Percentiles rank a stretch among this genome's conserved stretches.
phyloP scores from a whole-genome alignment of 495 filamentous ascomycete genomes.

The Emericellopsis terricola region DNA sequence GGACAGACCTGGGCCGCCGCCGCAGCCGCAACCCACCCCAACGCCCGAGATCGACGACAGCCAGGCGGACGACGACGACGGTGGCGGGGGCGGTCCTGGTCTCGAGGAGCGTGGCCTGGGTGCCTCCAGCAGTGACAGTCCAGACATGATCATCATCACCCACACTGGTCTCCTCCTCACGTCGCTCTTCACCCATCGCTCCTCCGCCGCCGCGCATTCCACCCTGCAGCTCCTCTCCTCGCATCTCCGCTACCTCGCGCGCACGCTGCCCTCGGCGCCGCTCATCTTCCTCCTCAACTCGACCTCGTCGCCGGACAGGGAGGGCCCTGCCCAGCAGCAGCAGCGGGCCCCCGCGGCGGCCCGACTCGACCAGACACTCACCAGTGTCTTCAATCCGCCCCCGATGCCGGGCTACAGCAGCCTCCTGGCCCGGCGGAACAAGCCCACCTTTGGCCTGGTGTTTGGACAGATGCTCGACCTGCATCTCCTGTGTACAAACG shows the following conservation, averaged over 20 bases:
- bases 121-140: constrained; percentile 1
- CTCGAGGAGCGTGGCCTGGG: background rate
- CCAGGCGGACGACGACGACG: constrained; percentile 13
- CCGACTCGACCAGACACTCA: constrained; percentile 12
- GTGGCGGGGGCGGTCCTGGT: background rate
- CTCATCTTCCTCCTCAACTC: constrained; percentile 26
- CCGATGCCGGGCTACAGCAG: background rate
- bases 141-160: constrained; percentile 23
- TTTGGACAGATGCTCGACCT: constrained; percentile 25
- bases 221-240: constrained; percentile 15
- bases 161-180: constrained; percentile 21
- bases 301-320: constrained; percentile 6
- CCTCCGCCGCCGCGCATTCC: constrained; percentile 15
- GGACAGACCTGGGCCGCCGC: constrained; percentile 1
- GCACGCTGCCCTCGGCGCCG: constrained; percentile 7
- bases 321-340: background rate
- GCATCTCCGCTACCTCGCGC: constrained; percentile 13
- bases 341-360: background rate
- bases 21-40: background rate
- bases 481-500: constrained; percentile 21
- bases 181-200: constrained; percentile 19
- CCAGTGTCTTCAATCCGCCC: constrained; percentile 16
- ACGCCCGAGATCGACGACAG: constrained; percentile 11
- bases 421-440: constrained; percentile 6
- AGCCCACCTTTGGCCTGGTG: constrained; percentile 22